Percentiles rank a stretch among this genome's conserved stretches.
Evolutionary conservation across 768 basidiomycete species (phyloP).

Genomic region (Termitomyces sp.): DNA sequence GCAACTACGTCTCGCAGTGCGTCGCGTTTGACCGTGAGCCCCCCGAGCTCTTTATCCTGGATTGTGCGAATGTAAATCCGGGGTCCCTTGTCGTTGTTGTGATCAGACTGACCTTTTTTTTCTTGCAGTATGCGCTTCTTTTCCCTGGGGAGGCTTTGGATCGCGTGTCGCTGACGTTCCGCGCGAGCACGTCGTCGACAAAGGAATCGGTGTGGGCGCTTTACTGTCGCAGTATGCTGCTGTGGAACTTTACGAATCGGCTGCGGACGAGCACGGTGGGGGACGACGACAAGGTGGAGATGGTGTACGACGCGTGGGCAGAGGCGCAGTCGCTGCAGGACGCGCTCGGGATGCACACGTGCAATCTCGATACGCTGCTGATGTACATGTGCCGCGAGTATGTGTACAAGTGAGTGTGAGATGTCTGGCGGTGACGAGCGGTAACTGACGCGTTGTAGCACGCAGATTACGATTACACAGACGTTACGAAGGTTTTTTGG

Average conservation of each 20-base stretch:
- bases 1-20: slow-evolving; percentile 63
- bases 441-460: slow-evolving; percentile 30
- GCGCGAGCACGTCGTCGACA: slow-evolving; percentile 40
- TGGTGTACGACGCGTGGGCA: slow-evolving; percentile 56
- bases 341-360: slow-evolving; percentile 58
- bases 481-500: slow-evolving; percentile 59
- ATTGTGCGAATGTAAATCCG: slow-evolving; percentile 59
- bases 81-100: not conserved
- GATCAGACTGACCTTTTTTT: slow-evolving; percentile 8
- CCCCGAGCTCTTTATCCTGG: slow-evolving; percentile 51
- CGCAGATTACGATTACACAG: slow-evolving; percentile 58
- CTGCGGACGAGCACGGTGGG: slow-evolving; percentile 35
- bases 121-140: slow-evolving; percentile 50
- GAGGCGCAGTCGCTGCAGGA: slow-evolving; percentile 66
- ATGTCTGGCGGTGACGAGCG: not conserved
- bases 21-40: slow-evolving; percentile 57
- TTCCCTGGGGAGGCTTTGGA: slow-evolving; percentile 72
- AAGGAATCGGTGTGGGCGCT: slow-evolving; percentile 82
- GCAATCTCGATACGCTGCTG: slow-evolving; percentile 64
- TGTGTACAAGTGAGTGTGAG: slow-evolving; percentile 58
- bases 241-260: slow-evolving; percentile 69
- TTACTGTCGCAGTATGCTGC: slow-evolving; percentile 75
- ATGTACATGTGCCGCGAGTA: slow-evolving; percentile 66
- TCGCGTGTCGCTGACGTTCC: slow-evolving; percentile 34
- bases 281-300: slow-evolving; percentile 50